Percentiles rank a stretch among this genome's conserved stretches.
These are phyloP conservation scores for Boletus holoroseus DNA, from an alignment of 1,284 basidiomycete species.

Conservation along the genomic window DNA sequence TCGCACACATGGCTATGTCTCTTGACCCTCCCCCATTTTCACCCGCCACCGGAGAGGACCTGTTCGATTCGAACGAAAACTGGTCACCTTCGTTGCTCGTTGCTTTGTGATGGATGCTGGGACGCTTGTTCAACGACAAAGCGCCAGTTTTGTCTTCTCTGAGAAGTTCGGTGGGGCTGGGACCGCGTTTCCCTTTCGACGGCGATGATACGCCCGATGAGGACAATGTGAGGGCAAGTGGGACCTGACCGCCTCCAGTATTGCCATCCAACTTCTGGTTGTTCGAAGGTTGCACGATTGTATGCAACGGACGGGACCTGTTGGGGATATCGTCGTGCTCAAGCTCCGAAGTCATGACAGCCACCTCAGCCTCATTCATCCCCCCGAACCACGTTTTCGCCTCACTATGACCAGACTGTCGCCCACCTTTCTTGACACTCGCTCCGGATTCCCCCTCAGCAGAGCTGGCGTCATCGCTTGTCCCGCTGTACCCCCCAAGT, in stretches of 20 bases:
- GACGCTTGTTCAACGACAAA: constrained; percentile 55
- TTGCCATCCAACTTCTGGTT: constrained; percentile 12
- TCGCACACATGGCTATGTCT: not conserved
- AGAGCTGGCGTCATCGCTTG: constrained; percentile 28
- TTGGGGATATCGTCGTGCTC: constrained; percentile 1
- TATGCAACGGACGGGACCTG: constrained; percentile 9
- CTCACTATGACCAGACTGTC: constrained; percentile 6
- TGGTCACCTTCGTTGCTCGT: constrained; percentile 9
- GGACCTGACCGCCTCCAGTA: constrained; percentile 8
- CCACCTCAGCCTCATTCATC: constrained; percentile 1
- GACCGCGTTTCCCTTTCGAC: constrained; percentile 53
- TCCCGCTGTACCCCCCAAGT: constrained; percentile 28
- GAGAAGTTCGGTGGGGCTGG: constrained; percentile 65
- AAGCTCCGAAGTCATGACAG: not conserved
- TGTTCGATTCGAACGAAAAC: constrained; percentile 14
- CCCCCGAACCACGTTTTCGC: constrained; percentile 9
- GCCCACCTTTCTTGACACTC: not conserved
- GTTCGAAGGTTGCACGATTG: constrained; percentile 2
- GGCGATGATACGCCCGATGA: constrained; percentile 30
- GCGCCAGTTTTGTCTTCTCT: constrained; percentile 57
- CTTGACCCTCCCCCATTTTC: constrained; percentile 12
- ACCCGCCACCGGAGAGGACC: constrained; percentile 5
- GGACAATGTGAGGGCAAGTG: constrained; percentile 14
- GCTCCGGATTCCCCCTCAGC: constrained; percentile 12
- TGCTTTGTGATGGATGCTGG: constrained; percentile 54